Evolutionary conservation across 768 basidiomycete genomes (phyloP).

Genomic region (Xerocomellus amylosporus): DNA sequence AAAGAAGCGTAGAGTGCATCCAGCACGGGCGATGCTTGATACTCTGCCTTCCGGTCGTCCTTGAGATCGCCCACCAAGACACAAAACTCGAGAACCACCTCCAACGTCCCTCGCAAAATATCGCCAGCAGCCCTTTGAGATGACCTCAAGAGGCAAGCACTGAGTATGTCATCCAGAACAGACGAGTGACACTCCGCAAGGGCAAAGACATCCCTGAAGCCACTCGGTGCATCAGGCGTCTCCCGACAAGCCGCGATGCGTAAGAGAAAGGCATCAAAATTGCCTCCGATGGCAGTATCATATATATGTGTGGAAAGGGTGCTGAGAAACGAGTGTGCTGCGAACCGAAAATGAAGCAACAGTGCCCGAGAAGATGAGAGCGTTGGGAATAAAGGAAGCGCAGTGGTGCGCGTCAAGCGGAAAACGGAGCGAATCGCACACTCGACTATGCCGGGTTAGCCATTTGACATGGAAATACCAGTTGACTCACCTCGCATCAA

Average conservation of each 20-base stretch:
- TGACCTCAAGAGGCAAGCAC: slow-evolving; percentile 69
- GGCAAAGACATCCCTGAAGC: slow-evolving; percentile 71
- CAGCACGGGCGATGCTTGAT: slow-evolving; percentile 56
- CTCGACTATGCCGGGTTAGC: slow-evolving; percentile 48
- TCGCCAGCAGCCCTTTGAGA: slow-evolving; percentile 66
- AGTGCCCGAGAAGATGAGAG: slow-evolving; percentile 49
- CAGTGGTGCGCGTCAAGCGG: slow-evolving; percentile 50
- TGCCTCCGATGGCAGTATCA: slow-evolving; percentile 76
- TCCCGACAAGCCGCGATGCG: slow-evolving; percentile 33
- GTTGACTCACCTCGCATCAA: slow-evolving; percentile 64
- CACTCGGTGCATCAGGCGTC: slow-evolving; percentile 13
- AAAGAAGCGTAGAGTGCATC: slow-evolving; percentile 56
- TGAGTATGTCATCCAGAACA: slow-evolving; percentile 72
- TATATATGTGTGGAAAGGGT: slow-evolving; percentile 70
- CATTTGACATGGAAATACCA: not conserved
- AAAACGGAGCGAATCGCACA: slow-evolving; percentile 63
- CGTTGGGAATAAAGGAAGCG: slow-evolving; percentile 56
- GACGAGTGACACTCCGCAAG: slow-evolving; percentile 64
- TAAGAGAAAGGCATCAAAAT: slow-evolving; percentile 67
- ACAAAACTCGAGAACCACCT: slow-evolving; percentile 64
- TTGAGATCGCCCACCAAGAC: slow-evolving; percentile 61
- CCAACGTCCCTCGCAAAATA: slow-evolving; percentile 58
- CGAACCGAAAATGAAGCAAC: slow-evolving; percentile 70
- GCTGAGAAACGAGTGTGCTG: slow-evolving; percentile 66
- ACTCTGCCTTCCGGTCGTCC: slow-evolving; percentile 55